These are phyloP conservation scores for Magnolia kwangsiensis DNA, from an alignment of 164 flowering plant species.

Conservation along the genomic window DNA sequence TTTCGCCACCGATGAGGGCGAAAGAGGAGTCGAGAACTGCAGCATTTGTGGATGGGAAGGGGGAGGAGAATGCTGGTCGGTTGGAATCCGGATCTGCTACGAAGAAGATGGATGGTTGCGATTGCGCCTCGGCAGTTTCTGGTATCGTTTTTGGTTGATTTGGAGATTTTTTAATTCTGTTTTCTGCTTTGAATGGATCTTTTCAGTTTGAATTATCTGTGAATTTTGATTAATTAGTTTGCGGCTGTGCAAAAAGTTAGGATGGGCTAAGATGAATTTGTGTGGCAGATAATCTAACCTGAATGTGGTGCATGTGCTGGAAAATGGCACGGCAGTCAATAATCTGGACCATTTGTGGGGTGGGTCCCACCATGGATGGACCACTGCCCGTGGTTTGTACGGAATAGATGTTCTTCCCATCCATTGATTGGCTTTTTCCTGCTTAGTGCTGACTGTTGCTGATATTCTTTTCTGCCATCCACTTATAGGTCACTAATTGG, in stretches of 20 bases:
- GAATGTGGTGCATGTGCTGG: no score
- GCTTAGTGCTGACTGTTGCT: no score
- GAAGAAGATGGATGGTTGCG: neutral
- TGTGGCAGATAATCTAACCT: no score
- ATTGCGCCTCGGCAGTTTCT: neutral
- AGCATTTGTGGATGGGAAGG: neutral
- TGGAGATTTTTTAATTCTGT: neutral
- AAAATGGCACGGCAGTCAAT: no score
- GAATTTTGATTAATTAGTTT: neutral
- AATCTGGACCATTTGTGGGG: no score
- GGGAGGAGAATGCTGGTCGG: neutral
- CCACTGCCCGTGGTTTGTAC: no score
- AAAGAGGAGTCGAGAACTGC: constrained; percentile 11
- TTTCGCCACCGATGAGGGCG: constrained; percentile 1
- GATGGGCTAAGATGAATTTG: neutral
- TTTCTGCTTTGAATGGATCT: no score
- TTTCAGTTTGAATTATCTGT: neutral
- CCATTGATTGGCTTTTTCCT: no score
- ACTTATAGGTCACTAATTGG: no score
- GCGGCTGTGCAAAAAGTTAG: neutral
- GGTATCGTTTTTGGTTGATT: neutral
- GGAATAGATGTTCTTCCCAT: no score
- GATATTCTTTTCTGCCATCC: no score
- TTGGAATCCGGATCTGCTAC: neutral
- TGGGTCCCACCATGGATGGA: no score